A percentile compares a stretch with the other conserved stretches of the same genome.
Conservation (phyloP, 2,329 filamentous ascomycete species). For the Neonectria sp. region DNA sequence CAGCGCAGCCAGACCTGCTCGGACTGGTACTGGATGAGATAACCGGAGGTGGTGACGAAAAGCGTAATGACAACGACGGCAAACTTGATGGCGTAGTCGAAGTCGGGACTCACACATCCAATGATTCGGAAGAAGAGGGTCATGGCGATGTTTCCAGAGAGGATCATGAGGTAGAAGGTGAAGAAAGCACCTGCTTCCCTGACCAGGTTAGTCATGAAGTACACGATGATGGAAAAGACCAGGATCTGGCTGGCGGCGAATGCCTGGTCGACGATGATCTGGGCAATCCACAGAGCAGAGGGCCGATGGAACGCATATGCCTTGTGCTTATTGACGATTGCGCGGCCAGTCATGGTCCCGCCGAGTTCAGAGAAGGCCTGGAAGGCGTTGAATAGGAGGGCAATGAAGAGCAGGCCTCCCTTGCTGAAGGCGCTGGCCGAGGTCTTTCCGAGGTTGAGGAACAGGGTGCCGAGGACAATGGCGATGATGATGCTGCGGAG, state of each 20-base stretch:
- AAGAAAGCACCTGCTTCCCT: conserved; percentile 84
- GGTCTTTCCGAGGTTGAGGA: conserved; percentile 76
- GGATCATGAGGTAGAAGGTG: conserved; percentile 80
- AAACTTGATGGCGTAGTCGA: conserved; percentile 88
- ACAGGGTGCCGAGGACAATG: conserved; percentile 85
- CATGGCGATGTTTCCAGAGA: conserved; percentile 80
- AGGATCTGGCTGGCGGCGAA: conserved; percentile 81
- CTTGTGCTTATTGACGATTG: conserved; percentile 87
- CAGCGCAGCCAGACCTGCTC: conserved; percentile 84
- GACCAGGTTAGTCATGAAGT: conserved; percentile 82
- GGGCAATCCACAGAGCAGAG: conserved; percentile 85
- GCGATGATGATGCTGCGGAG: conserved; percentile 77
- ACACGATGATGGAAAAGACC: conserved; percentile 81
- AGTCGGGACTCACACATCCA: conserved; percentile 82
- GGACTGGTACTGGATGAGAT: conserved; percentile 84
- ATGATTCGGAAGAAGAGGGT: conserved; percentile 84
- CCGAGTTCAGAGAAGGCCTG: conserved; percentile 86
- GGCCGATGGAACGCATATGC: conserved; percentile 88
- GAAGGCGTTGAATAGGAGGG: conserved; percentile 89
- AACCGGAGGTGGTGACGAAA: conserved; percentile 87
- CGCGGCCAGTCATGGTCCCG: conserved; percentile 80
- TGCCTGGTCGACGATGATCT: conserved; percentile 83
- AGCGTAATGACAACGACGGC: conserved; percentile 84
- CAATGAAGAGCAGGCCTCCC: conserved; percentile 85
- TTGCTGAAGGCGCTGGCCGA: conserved; percentile 83